phyloP scores from a whole-genome alignment of 1,139 yeast species.

The Suhomyces wounanorum region DNA sequence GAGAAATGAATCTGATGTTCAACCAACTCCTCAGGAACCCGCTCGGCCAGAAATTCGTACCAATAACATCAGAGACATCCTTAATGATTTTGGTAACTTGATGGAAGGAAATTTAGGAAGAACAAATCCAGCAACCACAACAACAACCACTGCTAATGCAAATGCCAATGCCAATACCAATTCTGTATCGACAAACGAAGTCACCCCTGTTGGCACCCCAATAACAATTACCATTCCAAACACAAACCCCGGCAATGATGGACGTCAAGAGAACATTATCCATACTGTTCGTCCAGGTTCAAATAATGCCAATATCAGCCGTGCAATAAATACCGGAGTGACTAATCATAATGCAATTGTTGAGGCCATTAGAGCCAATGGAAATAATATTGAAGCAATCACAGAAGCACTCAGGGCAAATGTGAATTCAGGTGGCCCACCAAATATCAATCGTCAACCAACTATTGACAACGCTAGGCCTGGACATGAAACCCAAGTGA shows the following conservation, averaged over 20 bases:
- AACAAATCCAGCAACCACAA: slow-evolving; percentile 2
- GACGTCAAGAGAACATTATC: not conserved
- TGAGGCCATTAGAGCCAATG: slow-evolving; percentile 1
- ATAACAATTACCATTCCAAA: not conserved
- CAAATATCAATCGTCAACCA: not conserved
- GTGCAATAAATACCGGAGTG: not conserved
- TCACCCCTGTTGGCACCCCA: not conserved
- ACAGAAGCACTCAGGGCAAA: slow-evolving; percentile 1
- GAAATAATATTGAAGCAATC: slow-evolving; percentile 1
- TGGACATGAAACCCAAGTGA: slow-evolving; percentile 2
- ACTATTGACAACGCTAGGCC: not conserved
- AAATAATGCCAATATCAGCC: not conserved
- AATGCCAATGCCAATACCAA: not conserved
- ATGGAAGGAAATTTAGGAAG: slow-evolving; percentile 17
- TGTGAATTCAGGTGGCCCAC: not conserved
- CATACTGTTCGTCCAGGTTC: not conserved
- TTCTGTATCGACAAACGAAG: not conserved
- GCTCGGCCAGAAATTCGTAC: slow-evolving; percentile 1
- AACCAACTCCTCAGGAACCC: not conserved
- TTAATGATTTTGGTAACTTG: slow-evolving; percentile 28
- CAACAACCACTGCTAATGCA: slow-evolving; percentile 6
- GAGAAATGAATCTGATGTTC: not conserved
- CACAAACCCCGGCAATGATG: not conserved
- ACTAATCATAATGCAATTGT: slow-evolving; percentile 1
- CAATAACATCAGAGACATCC: slow-evolving; percentile 20